phyloP scores from a whole-genome alignment of 192 early-diverging fungal species.

The Linnemannia schmuckeri region DNA sequence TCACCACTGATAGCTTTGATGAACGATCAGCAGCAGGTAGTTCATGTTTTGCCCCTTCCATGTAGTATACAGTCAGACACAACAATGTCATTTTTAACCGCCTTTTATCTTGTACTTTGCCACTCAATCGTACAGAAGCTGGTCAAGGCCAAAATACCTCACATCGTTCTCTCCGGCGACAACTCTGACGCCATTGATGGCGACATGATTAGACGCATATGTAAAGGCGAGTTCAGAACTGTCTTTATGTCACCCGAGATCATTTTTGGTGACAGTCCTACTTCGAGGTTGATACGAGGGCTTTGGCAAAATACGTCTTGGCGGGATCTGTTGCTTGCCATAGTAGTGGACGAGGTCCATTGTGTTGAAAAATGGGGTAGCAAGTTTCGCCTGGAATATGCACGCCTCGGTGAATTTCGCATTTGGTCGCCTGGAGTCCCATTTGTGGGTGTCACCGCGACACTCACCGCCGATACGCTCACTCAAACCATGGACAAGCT shows the following conservation, averaged over 20 bases:
- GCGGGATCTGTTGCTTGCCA: conserved; percentile 3
- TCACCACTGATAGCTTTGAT: conserved; percentile 31
- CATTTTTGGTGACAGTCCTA: conserved; percentile 13
- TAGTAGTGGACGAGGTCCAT: conserved; percentile 26
- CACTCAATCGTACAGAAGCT: conserved; percentile 16
- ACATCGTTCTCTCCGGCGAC: conserved; percentile 16
- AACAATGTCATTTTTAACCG: neutral
- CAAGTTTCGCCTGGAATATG: conserved; percentile 20
- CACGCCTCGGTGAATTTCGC: conserved; percentile 18
- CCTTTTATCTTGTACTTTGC: conserved; percentile 10
- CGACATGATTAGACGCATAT: neutral
- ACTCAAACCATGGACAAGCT: too few relatives aligned
- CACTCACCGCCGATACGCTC: conserved; percentile 9
- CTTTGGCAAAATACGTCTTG: conserved; percentile 8
- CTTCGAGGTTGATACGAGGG: neutral
- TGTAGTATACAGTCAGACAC: conserved; percentile 4
- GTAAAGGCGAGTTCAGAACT: conserved; percentile 24
- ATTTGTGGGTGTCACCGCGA: conserved; percentile 19
- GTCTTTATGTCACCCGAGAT: conserved; percentile 26
- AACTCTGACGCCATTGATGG: conserved; percentile 6
- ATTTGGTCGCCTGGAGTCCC: conserved; percentile 24
- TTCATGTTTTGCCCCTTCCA: neutral
- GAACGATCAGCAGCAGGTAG: conserved; percentile 31
- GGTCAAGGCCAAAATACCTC: conserved; percentile 13
- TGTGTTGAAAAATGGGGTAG: conserved; percentile 18